Evolutionary conservation across 768 basidiomycete species (phyloP).

Genomic region (Podaxis mareebaensis): DNA sequence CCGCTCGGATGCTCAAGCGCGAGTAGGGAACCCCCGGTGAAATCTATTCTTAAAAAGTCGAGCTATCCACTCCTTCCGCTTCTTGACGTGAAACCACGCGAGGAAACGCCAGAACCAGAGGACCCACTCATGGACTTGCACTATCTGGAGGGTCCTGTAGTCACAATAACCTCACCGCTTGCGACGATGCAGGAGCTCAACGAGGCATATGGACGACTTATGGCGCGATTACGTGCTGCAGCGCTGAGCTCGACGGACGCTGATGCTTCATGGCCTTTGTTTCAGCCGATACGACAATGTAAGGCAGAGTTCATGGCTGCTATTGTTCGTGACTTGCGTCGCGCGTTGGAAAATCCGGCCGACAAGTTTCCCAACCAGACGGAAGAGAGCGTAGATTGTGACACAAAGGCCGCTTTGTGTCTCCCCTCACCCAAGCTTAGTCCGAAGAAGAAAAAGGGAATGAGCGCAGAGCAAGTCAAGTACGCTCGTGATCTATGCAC

Average conservation of each 20-base stretch:
- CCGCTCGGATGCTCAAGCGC: constrained; percentile 21
- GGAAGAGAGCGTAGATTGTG: constrained; percentile 26
- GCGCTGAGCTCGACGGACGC: constrained; percentile 47
- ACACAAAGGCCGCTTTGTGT: constrained; percentile 23
- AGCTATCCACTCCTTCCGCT: constrained; percentile 24
- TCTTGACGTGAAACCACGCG: constrained; percentile 38
- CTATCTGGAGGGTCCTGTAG: constrained; percentile 69
- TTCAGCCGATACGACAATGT: constrained; percentile 66
- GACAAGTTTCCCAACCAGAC: constrained; percentile 24
- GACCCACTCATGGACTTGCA: constrained; percentile 62
- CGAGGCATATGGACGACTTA: constrained; percentile 72
- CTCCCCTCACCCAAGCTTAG: constrained; percentile 73
- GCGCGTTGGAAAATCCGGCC: constrained; percentile 62
- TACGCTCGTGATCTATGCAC: constrained; percentile 80
- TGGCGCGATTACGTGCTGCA: constrained; percentile 58
- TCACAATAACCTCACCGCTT: constrained; percentile 52
- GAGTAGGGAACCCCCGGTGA: constrained; percentile 28
- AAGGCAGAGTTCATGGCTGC: constrained; percentile 51
- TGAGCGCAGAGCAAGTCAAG: constrained; percentile 77
- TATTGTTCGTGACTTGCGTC: constrained; percentile 67
- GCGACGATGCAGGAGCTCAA: constrained; percentile 59
- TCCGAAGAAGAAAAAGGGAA: constrained; percentile 66
- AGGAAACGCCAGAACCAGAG: constrained; percentile 75
- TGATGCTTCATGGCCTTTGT: constrained; percentile 69
- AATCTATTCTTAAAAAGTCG: constrained; percentile 27